Conservation (phyloP, 352 stramenopile genomes). For the Phytophthora quininea region DNA sequence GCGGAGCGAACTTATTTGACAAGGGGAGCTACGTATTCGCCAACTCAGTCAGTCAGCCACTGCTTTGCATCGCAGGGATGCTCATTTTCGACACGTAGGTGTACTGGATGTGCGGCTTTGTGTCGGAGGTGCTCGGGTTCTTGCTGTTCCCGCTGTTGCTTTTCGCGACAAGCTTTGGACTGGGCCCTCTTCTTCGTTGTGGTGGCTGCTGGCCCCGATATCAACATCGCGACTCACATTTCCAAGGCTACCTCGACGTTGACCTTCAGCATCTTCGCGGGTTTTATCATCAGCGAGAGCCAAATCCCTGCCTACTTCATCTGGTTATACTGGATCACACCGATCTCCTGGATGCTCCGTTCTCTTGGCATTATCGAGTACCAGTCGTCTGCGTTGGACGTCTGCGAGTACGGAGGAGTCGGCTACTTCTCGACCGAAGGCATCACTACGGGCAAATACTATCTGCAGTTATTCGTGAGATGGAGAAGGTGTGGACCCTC, state of each 20-base stretch:
- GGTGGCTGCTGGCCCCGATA: not conserved
- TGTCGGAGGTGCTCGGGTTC: not conserved
- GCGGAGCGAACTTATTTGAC: not conserved
- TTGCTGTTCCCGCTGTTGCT: slow-evolving; percentile 20
- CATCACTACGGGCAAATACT: not conserved
- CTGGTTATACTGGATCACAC: not conserved
- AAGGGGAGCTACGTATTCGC: slow-evolving; percentile 24
- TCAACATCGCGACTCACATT: not conserved
- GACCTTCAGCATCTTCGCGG: slow-evolving; percentile 7
- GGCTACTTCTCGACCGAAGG: not conserved
- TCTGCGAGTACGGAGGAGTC: not conserved
- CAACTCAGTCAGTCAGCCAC: slow-evolving; percentile 21
- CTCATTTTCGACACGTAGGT: slow-evolving; percentile 64
- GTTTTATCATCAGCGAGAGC: not conserved
- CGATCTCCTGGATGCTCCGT: not conserved
- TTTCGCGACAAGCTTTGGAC: slow-evolving; percentile 28
- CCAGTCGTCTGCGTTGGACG: not conserved
- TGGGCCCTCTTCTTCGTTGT: not conserved
- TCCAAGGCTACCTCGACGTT: not conserved
- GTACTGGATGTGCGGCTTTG: slow-evolving; percentile 3
- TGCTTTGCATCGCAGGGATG: slow-evolving; percentile 43
- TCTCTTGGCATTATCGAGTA: not conserved
- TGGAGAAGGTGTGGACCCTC: not conserved
- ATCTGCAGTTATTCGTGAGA: not conserved
- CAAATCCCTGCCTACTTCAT: not conserved